A percentile compares a stretch with the other conserved stretches of the same genome.
phyloP scores from a whole-genome alignment of 2,329 filamentous ascomycete genomes.

The Gliomastix tumulicola region DNA sequence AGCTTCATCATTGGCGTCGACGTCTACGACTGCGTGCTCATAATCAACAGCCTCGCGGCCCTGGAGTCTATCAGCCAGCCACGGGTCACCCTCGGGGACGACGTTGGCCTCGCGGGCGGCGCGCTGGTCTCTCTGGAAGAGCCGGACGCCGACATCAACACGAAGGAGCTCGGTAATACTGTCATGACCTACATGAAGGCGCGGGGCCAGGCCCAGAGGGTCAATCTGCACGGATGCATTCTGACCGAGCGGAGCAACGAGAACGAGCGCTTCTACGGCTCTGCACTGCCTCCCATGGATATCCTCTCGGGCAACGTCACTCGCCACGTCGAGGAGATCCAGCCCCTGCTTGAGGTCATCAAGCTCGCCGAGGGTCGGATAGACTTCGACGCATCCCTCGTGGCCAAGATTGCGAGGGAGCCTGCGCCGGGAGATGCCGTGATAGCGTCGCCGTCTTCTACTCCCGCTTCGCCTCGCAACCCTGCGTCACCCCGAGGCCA shows the following conservation, averaged over 20 bases:
- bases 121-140: conserved; percentile 56
- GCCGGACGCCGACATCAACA: conserved; percentile 39
- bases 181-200: conserved; percentile 54
- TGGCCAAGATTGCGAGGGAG: conserved; percentile 56
- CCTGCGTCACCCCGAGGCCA: too few relatives aligned
- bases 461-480: conserved; percentile 28
- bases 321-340: conserved; percentile 45
- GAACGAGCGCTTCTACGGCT: conserved; percentile 50
- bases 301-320: conserved; percentile 50
- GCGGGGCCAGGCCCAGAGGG: conserved; percentile 45
- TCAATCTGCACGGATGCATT: conserved; percentile 49
- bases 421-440: conserved; percentile 71
- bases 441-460: conserved; percentile 37
- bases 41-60: conserved; percentile 82
- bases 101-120: conserved; percentile 70
- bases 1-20: conserved; percentile 90
- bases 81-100: conserved; percentile 72
- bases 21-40: conserved; percentile 91
- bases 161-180: conserved; percentile 45
- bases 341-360: conserved; percentile 70
- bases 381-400: conserved; percentile 61
- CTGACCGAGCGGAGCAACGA: conserved; percentile 51
- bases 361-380: conserved; percentile 80
- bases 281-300: conserved; percentile 44
- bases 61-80: conserved; percentile 78